phyloP scores from a whole-genome alignment of 441 rosid species.

The Adansonia grandidieri region DNA sequence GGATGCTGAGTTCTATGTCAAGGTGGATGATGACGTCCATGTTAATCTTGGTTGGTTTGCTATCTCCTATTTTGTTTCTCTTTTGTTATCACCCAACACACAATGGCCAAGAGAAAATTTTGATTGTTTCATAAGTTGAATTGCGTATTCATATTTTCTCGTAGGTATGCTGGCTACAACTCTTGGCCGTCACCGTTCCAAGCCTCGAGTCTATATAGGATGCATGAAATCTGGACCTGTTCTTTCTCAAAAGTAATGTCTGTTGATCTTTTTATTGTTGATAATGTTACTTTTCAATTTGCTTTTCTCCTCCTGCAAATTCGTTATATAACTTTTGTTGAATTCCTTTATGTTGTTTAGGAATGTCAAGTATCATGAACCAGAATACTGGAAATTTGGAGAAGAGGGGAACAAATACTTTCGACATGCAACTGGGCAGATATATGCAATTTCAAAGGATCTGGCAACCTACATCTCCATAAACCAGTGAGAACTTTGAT shows the following conservation, averaged over 20 bases:
- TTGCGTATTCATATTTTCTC: constrained; percentile 16
- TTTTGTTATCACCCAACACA: neutral
- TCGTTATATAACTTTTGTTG: neutral
- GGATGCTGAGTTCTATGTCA: constrained; percentile 91
- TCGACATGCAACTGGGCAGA: constrained; percentile 96
- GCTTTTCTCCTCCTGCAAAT: constrained; percentile 6
- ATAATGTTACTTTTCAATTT: constrained; percentile 9
- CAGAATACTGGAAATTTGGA: constrained; percentile 97
- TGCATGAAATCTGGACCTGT: constrained; percentile 99
- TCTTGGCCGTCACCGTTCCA: constrained; percentile 81
- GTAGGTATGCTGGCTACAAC: constrained; percentile 86
- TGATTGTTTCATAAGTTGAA: neutral
- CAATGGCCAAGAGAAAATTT: neutral
- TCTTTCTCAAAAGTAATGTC: constrained; percentile 75
- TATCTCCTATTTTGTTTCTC: neutral
- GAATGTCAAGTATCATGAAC: constrained; percentile 90
- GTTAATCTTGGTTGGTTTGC: constrained; percentile 92
- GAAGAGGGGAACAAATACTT: constrained; percentile 94
- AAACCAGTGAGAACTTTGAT: constrained; percentile 63
- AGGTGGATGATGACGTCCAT: constrained; percentile 97
- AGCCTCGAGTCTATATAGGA: constrained; percentile 87
- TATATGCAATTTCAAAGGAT: constrained; percentile 90
- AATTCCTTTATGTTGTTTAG: constrained; percentile 36
- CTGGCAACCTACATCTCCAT: constrained; percentile 80
- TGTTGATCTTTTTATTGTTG: neutral